Conservation (phyloP, 2,329 filamentous ascomycete species). For the Biscogniauxia sp. region DNA sequence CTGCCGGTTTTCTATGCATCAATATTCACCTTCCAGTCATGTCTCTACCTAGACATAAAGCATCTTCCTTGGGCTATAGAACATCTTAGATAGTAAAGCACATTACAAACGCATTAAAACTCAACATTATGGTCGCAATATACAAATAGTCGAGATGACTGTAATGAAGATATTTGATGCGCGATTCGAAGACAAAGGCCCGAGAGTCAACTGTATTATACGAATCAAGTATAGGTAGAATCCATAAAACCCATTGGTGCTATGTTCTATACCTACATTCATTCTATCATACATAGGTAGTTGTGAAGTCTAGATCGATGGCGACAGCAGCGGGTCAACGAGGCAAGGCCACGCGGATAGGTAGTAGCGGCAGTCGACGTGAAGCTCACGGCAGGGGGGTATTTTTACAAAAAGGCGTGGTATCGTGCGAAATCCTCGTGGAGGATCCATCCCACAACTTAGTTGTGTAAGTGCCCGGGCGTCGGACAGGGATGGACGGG, state of each 20-base stretch:
- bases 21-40: not conserved
- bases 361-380: constrained; percentile 17
- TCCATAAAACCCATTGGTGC: not conserved
- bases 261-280: too few relatives aligned
- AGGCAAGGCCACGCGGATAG: constrained; percentile 20
- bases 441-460: constrained; percentile 11
- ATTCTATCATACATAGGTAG: not conserved
- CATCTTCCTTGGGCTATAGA: not conserved
- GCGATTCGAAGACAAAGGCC: not conserved
- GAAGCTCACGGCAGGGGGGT: constrained; percentile 15
- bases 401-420: constrained; percentile 5
- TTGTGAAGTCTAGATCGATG: constrained; percentile 3
- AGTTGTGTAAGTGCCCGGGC: not conserved
- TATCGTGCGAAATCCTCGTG: constrained; percentile 5
- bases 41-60: not conserved
- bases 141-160: not conserved
- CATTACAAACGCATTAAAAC: not conserved
- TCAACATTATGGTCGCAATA: not conserved
- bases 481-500: not conserved
- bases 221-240: not conserved
- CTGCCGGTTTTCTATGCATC: not conserved
- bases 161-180: not conserved
- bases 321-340: constrained; percentile 7
- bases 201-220: not conserved
- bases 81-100: not conserved